Conservation (phyloP, 139 green algal genomes). For the Chlamydomonas urium region DNA sequence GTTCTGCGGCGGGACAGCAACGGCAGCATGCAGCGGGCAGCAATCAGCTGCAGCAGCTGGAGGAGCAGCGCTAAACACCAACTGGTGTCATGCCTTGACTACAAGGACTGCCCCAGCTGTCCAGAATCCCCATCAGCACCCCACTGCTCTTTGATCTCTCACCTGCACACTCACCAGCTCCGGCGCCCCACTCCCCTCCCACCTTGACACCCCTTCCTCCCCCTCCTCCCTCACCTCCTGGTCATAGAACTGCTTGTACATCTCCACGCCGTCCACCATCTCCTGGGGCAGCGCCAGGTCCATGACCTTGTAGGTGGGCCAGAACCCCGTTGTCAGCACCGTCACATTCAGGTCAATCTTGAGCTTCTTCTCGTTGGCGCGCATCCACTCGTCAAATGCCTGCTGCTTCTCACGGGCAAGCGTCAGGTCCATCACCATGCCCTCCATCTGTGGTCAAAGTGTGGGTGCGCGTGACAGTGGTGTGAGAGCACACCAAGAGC, state of each 20-base stretch:
- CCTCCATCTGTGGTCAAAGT: constrained; percentile 97
- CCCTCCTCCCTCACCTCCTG: neutral
- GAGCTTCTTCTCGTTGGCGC: neutral
- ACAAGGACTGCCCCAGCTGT: too few species aligned
- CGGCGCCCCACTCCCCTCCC: neutral
- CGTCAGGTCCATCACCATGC: constrained; percentile 93
- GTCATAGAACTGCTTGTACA: constrained; percentile 67
- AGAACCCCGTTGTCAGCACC: constrained; percentile 82
- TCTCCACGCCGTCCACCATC: constrained; percentile 69
- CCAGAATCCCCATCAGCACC: too few species aligned
- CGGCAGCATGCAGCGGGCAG: neutral
- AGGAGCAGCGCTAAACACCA: too few species aligned
- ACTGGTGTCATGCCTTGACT: too few species aligned
- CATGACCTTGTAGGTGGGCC: constrained; percentile 73
- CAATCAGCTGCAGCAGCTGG: neutral
- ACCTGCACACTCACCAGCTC: too few species aligned
- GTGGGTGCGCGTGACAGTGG: too few species aligned
- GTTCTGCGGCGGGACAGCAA: constrained; percentile 39
- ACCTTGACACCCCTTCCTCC: neutral
- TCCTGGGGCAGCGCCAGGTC: constrained; percentile 87
- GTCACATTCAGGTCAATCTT: constrained; percentile 17
- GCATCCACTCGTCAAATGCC: constrained; percentile 75
- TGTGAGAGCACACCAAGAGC: neutral
- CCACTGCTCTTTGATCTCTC: too few species aligned
- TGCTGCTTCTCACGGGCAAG: constrained; percentile 86